Evolutionary conservation across 2,329 filamentous ascomycete genomes (phyloP).

Genomic region (Cercospora citrullina): DNA sequence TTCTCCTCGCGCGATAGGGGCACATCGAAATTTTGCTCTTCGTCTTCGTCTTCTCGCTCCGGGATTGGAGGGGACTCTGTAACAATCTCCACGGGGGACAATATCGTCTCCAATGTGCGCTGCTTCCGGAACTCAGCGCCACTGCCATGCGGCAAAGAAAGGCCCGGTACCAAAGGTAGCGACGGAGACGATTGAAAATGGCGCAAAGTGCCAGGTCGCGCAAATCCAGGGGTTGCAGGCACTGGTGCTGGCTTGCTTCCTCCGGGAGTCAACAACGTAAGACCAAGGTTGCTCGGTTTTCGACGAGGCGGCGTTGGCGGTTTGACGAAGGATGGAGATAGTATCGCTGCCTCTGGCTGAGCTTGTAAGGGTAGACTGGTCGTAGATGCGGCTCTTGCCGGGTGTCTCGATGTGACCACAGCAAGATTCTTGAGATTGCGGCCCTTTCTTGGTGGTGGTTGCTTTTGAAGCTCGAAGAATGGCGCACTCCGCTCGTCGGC

Average conservation of each 20-base stretch:
- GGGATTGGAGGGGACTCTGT: conserved; percentile 17
- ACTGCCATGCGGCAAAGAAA: conserved; percentile 17
- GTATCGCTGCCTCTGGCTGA: conserved; percentile 54
- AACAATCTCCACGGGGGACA: conserved; percentile 31
- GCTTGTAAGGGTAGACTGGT: conserved; percentile 55
- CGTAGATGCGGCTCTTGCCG: conserved; percentile 49
- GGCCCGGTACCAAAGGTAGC: conserved; percentile 55
- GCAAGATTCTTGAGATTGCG: conserved; percentile 83
- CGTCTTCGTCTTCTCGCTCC: conserved; percentile 44
- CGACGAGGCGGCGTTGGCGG: conserved; percentile 67
- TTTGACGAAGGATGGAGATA: conserved; percentile 77
- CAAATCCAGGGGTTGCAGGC: conserved; percentile 58
- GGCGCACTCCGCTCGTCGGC: conserved; percentile 54
- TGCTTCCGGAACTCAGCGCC: conserved; percentile 18
- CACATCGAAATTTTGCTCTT: conserved; percentile 54
- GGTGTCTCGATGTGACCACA: conserved; percentile 63
- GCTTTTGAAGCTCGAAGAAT: conserved; percentile 53
- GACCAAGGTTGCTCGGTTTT: conserved; percentile 74
- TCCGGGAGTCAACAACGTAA: conserved; percentile 66
- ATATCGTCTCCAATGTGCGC: conserved; percentile 34
- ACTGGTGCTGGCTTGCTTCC: conserved; percentile 60
- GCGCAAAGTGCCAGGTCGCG: conserved; percentile 53
- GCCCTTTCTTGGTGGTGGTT: conserved; percentile 60
- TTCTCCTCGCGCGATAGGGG: conserved; percentile 66
- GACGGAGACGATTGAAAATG: conserved; percentile 65